Conservation (phyloP, 176 grass and related monocot genomes). For the Aegilops longissima region DNA sequence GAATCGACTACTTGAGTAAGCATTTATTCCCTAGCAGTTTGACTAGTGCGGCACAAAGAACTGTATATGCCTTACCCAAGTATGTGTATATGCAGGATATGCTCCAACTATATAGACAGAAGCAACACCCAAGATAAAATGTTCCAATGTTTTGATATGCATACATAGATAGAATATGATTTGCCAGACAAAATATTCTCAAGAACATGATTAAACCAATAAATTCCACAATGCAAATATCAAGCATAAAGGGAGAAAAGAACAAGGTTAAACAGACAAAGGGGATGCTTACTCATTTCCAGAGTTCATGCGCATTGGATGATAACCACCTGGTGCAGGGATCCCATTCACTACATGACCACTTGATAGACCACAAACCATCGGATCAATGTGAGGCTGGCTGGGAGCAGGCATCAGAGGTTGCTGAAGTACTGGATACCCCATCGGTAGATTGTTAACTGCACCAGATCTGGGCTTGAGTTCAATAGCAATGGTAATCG, state of each 20-base stretch:
- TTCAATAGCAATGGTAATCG: constrained; percentile 48
- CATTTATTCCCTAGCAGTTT: constrained; percentile 19
- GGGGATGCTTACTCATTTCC: constrained; percentile 77
- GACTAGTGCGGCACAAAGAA: background rate
- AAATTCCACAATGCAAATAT: background rate
- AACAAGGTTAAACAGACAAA: constrained; percentile 23
- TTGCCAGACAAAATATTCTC: background rate
- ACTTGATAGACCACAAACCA: constrained; percentile 65
- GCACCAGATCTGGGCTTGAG: constrained; percentile 57
- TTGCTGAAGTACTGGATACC: constrained; percentile 92
- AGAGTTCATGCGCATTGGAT: constrained; percentile 86
- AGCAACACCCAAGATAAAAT: constrained; percentile 2
- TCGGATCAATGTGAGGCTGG: constrained; percentile 70
- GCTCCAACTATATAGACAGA: constrained; percentile 17
- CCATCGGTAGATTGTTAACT: constrained; percentile 97
- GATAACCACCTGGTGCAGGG: constrained; percentile 73
- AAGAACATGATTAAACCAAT: constrained; percentile 8
- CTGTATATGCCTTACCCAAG: background rate
- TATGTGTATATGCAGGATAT: constrained; percentile 11
- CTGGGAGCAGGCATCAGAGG: constrained; percentile 66
- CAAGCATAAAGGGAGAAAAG: background rate
- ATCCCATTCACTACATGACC: constrained; percentile 94
- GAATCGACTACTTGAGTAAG: background rate
- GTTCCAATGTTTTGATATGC: background rate
- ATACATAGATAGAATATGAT: background rate